These are phyloP conservation scores for Boletus coccyginus DNA, from an alignment of 768 basidiomycete species.

Conservation along the genomic window DNA sequence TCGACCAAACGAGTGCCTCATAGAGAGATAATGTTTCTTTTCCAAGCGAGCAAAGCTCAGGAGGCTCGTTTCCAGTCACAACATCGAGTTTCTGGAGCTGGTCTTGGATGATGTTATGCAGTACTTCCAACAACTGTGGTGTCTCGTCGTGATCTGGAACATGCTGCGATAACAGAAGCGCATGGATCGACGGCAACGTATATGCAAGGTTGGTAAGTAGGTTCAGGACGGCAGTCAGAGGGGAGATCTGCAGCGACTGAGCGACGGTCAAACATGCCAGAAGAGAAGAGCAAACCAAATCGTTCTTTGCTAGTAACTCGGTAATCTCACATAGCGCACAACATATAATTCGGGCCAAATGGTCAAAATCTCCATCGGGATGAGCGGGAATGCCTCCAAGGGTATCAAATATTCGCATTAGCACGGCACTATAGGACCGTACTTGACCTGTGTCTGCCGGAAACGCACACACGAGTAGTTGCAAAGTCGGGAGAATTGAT, in stretches of 20 bases:
- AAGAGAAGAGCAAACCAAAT: slow-evolving; percentile 38
- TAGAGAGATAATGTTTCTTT: slow-evolving; percentile 46
- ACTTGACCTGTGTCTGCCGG: slow-evolving; percentile 24
- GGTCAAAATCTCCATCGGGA: slow-evolving; percentile 17
- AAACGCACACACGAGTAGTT: slow-evolving; percentile 45
- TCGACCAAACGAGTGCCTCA: slow-evolving; percentile 51
- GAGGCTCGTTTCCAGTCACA: slow-evolving; percentile 22
- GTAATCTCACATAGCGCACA: slow-evolving; percentile 41
- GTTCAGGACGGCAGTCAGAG: slow-evolving; percentile 51
- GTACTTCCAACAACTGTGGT: slow-evolving; percentile 36
- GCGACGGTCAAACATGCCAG: neutral
- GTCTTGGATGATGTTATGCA: slow-evolving; percentile 42
- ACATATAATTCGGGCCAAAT: slow-evolving; percentile 29
- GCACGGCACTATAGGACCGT: slow-evolving; percentile 40
- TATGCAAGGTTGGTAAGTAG: slow-evolving; percentile 47
- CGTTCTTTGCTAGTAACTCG: slow-evolving; percentile 32
- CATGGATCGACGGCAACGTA: slow-evolving; percentile 47
- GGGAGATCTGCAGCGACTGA: slow-evolving; percentile 36
- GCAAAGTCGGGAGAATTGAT: slow-evolving; percentile 45
- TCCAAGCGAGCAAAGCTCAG: slow-evolving; percentile 34
- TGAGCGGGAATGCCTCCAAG: slow-evolving; percentile 26
- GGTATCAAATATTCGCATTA: slow-evolving; percentile 35
- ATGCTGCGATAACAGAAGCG: slow-evolving; percentile 33
- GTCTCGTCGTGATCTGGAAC: slow-evolving; percentile 25
- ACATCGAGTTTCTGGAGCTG: slow-evolving; percentile 37